phyloP scores from a whole-genome alignment of 495 filamentous ascomycete genomes.

The Astrothelium subdiscretum region DNA sequence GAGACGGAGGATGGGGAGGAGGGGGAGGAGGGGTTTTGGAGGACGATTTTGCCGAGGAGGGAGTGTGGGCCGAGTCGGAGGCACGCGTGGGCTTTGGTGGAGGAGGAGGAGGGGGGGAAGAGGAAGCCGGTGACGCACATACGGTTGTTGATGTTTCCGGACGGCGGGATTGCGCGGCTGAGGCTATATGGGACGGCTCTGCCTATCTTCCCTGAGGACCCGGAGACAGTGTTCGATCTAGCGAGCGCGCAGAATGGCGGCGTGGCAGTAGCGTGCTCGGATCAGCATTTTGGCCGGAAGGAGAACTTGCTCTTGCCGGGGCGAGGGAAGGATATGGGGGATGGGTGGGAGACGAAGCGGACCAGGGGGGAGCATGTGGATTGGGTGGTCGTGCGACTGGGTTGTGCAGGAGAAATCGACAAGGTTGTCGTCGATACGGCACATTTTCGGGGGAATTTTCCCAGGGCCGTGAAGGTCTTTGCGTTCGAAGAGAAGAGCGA shows the following conservation, averaged over 20 bases:
- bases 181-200: slow-evolving; percentile 70
- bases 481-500: slow-evolving; percentile 45
- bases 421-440: slow-evolving; percentile 76
- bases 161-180: slow-evolving; percentile 86
- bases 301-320: slow-evolving; percentile 78
- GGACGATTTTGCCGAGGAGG: slow-evolving; percentile 55
- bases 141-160: slow-evolving; percentile 78
- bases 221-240: slow-evolving; percentile 61
- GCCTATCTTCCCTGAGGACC: slow-evolving; percentile 53
- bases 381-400: slow-evolving; percentile 74
- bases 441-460: slow-evolving; percentile 85
- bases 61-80: slow-evolving; percentile 66
- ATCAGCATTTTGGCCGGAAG: slow-evolving; percentile 78
- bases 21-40: slow-evolving; percentile 59
- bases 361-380: slow-evolving; percentile 70
- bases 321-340: slow-evolving; percentile 81
- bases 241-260: slow-evolving; percentile 74
- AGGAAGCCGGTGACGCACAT: slow-evolving; percentile 70
- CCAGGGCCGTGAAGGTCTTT: slow-evolving; percentile 61
- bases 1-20: slow-evolving; percentile 31
- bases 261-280: slow-evolving; percentile 61
- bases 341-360: slow-evolving; percentile 88
- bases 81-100: slow-evolving; percentile 67
- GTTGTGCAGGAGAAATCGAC: slow-evolving; percentile 56
- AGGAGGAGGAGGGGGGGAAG: background rate